Conservation (phyloP, 345 rosid genomes). For the Garcia nutans region DNA sequence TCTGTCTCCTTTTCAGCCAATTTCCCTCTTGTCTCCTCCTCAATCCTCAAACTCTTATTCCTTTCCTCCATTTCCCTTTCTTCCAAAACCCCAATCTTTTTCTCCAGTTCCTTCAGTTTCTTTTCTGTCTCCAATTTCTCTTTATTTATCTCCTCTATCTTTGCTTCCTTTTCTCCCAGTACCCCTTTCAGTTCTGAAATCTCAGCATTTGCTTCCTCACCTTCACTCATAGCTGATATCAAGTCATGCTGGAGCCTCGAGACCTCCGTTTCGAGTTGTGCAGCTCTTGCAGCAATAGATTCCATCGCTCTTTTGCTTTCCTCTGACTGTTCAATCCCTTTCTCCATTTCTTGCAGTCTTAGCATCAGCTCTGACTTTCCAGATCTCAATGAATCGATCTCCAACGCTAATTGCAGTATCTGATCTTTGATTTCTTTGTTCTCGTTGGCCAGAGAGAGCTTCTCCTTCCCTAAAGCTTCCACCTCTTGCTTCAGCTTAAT, state of each 20-base stretch:
- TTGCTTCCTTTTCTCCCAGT: conserved; percentile 36
- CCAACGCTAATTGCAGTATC: conserved; percentile 29
- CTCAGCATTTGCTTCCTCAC: conserved; percentile 47
- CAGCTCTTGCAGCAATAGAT: conserved; percentile 47
- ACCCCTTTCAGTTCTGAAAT: conserved; percentile 19
- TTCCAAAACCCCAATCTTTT: conserved; percentile 57
- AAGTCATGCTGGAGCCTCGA: conserved; percentile 65
- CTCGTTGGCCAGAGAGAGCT: conserved; percentile 37
- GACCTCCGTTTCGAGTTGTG: conserved; percentile 63
- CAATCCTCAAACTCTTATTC: conserved; percentile 59
- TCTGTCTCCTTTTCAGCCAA: conserved; percentile 51
- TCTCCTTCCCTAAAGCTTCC: conserved; percentile 52
- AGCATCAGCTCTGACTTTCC: conserved; percentile 40
- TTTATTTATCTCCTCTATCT: conserved; percentile 46
- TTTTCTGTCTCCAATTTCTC: conserved; percentile 54
- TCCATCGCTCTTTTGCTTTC: conserved; percentile 51
- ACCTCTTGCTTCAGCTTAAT: conserved; percentile 33
- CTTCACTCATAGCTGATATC: conserved; percentile 44
- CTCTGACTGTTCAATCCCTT: conserved; percentile 49
- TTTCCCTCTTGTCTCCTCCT: conserved; percentile 58
- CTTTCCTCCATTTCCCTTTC: conserved; percentile 57
- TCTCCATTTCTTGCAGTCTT: conserved; percentile 41
- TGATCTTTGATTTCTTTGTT: conserved; percentile 41
- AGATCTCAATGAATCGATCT: conserved; percentile 42
- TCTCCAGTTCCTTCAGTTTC: conserved; percentile 69